phyloP scores from a whole-genome alignment of 441 rosid genomes.

The Brassica balearica region DNA sequence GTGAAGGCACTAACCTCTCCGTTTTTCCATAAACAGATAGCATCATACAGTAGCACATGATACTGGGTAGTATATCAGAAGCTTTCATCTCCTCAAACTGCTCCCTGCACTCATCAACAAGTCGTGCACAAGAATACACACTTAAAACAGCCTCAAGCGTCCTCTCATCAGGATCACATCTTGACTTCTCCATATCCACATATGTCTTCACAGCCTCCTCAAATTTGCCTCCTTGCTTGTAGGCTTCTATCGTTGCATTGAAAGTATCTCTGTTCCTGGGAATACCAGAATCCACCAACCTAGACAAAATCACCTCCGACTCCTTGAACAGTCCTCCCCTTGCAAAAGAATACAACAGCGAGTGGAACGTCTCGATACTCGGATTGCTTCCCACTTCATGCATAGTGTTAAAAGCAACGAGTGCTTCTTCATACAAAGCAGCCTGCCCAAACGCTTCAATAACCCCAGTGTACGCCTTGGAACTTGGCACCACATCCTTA shows the following conservation, averaged over 20 bases:
- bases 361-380: constrained; percentile 80
- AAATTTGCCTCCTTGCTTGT: constrained; percentile 86
- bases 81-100: constrained; percentile 93
- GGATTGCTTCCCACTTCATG: constrained; percentile 85
- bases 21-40: constrained; percentile 87
- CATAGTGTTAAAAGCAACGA: constrained; percentile 87
- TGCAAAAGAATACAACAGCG: constrained; percentile 80
- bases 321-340: constrained; percentile 87
- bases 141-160: constrained; percentile 92
- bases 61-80: constrained; percentile 79
- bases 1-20: constrained; percentile 66
- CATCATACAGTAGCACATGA: constrained; percentile 95
- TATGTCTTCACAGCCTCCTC: constrained; percentile 93
- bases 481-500: constrained; percentile 78
- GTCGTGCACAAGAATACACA: constrained; percentile 85
- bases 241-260: constrained; percentile 90
- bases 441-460: constrained; percentile 96
- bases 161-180: constrained; percentile 85
- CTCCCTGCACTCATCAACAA: constrained; percentile 91
- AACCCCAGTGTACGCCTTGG: constrained; percentile 81
- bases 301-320: constrained; percentile 65
- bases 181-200: constrained; percentile 86
- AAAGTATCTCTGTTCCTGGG: constrained; percentile 70
- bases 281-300: constrained; percentile 72
- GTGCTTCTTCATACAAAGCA: constrained; percentile 87